These are phyloP conservation scores for Globisporangium paddicum DNA, from an alignment of 352 stramenopile genomes.

Conservation along the genomic window DNA sequence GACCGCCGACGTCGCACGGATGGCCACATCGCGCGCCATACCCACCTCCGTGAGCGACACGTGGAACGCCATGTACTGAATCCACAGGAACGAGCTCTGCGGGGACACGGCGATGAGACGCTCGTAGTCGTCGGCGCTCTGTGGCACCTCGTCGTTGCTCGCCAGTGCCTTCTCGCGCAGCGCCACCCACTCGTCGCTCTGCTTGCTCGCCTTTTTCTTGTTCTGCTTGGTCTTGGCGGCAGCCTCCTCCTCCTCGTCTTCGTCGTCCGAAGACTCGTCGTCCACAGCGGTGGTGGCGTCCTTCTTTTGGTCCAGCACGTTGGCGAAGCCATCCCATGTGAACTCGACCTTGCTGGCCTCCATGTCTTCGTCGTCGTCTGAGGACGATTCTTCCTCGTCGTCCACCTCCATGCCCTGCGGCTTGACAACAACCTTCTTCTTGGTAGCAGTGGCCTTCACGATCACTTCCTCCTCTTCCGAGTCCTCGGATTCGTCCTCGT, in stretches of 20 bases:
- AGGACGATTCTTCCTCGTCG: slow-evolving; percentile 46
- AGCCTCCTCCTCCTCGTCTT: slow-evolving; percentile 28
- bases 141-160: slow-evolving; percentile 88
- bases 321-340: slow-evolving; percentile 83
- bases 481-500: slow-evolving; percentile 34
- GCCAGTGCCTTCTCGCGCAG: slow-evolving; percentile 92
- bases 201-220: slow-evolving; percentile 90
- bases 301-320: slow-evolving; percentile 50
- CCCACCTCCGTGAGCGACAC: slow-evolving; percentile 93
- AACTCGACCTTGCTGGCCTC: slow-evolving; percentile 58
- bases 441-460: not conserved
- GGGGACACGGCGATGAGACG: slow-evolving; percentile 91
- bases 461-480: slow-evolving; percentile 50
- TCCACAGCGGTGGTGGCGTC: slow-evolving; percentile 24
- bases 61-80: slow-evolving; percentile 98
- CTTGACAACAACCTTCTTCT: not conserved
- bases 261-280: slow-evolving; percentile 39
- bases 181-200: slow-evolving; percentile 94
- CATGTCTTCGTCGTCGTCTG: slow-evolving; percentile 58
- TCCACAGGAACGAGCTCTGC: slow-evolving; percentile 96
- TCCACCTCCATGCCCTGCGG: slow-evolving; percentile 37
- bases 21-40: slow-evolving; percentile 89
- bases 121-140: slow-evolving; percentile 94
- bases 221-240: slow-evolving; percentile 50
- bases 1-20: slow-evolving; percentile 91